These are phyloP conservation scores for Exophiala xenobiotica DNA, from an alignment of 2,329 filamentous ascomycete genomes.

Conservation along the genomic window DNA sequence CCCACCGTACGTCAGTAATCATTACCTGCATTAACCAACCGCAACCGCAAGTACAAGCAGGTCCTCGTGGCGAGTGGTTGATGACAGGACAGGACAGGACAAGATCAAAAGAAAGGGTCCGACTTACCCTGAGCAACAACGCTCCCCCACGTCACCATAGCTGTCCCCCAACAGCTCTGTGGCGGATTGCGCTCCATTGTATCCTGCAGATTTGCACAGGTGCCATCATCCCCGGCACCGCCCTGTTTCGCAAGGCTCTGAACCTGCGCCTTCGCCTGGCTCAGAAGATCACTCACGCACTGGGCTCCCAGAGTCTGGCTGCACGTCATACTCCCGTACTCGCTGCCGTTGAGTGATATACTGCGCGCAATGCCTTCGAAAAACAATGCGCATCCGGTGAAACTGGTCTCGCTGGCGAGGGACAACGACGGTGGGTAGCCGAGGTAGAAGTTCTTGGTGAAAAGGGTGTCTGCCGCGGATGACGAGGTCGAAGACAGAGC, in stretches of 20 bases:
- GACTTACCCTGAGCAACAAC: conserved; percentile 17
- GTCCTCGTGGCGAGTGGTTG: too few relatives aligned
- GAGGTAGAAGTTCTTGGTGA: conserved; percentile 22
- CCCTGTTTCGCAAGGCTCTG: conserved; percentile 1
- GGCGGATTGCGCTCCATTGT: conserved; percentile 13
- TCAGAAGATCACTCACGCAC: conserved; percentile 16
- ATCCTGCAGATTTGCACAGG: conserved; percentile 13
- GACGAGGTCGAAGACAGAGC: conserved; percentile 1
- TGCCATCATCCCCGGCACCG: not conserved
- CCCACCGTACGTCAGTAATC: not conserved
- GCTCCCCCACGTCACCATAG: conserved; percentile 18
- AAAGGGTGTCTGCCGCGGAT: conserved; percentile 4
- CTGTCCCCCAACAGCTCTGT: conserved; percentile 10
- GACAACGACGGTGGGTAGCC: conserved; percentile 14
- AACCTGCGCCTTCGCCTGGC: conserved; percentile 10
- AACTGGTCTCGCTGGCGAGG: conserved; percentile 2
- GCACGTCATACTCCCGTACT: conserved; percentile 18
- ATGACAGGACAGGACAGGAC: too few relatives aligned
- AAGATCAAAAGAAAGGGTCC: not conserved
- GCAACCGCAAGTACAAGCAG: too few relatives aligned
- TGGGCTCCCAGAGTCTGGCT: conserved; percentile 8
- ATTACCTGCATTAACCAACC: too few relatives aligned
- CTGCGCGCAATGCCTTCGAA: conserved; percentile 23
- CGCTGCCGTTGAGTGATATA: conserved; percentile 11
- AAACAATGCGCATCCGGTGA: conserved; percentile 19